Evolutionary conservation across 805 yeast genomes (phyloP).

Genomic region (Sugiyamaella lignohabitans): DNA sequence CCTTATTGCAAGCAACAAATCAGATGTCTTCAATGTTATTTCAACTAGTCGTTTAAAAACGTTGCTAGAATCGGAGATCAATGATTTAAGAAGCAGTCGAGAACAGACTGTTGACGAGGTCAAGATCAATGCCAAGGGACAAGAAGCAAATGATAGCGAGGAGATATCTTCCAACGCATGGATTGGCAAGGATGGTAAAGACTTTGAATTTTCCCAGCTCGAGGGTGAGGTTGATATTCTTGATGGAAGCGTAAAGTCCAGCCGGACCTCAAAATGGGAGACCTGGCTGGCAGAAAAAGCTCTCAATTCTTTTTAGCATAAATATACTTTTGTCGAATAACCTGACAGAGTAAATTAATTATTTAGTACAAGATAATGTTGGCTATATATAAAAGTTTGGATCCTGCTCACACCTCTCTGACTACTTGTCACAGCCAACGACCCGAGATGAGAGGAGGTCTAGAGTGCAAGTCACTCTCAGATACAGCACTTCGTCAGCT

Average conservation of each 20-base stretch:
- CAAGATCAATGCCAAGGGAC: slow-evolving; percentile 25
- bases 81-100: slow-evolving; percentile 45
- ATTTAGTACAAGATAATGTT: too few relatives aligned
- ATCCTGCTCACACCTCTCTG: too few relatives aligned
- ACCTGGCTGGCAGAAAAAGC: slow-evolving; percentile 76
- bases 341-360: too few relatives aligned
- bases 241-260: slow-evolving; percentile 64
- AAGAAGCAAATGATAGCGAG: slow-evolving; percentile 33
- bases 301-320: too few relatives aligned
- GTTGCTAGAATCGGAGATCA: slow-evolving; percentile 58
- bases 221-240: slow-evolving; percentile 59
- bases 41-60: slow-evolving; percentile 56
- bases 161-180: slow-evolving; percentile 39
- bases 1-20: slow-evolving; percentile 75
- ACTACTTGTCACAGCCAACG: neutral
- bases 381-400: too few relatives aligned
- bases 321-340: slow-evolving; percentile 2
- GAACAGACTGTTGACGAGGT: slow-evolving; percentile 43
- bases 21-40: slow-evolving; percentile 76
- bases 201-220: slow-evolving; percentile 57
- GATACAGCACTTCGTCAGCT: too few relatives aligned
- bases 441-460: neutral
- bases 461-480: neutral
- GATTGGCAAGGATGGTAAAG: slow-evolving; percentile 33
- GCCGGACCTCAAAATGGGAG: slow-evolving; percentile 53